Conservation (phyloP, 1,284 basidiomycete genomes). For the Cerrena zonata region DNA sequence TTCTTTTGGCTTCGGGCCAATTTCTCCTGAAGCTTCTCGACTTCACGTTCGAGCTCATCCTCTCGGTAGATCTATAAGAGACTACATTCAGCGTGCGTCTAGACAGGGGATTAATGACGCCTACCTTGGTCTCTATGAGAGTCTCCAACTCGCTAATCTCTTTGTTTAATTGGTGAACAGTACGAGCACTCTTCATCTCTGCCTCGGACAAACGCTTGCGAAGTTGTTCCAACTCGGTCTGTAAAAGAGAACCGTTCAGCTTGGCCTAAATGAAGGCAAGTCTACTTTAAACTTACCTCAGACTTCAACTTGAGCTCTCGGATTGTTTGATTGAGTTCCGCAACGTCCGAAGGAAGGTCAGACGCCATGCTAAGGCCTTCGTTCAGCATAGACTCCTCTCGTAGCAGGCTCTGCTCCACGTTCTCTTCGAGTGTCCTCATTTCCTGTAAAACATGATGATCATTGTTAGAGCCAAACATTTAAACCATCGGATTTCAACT, state of each 20-base stretch:
- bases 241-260: not conserved
- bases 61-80: conserved; percentile 76
- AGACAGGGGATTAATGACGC: conserved; percentile 9
- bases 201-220: conserved; percentile 62
- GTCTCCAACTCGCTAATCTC: conserved; percentile 87
- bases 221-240: conserved; percentile 66
- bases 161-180: conserved; percentile 78
- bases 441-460: conserved; percentile 39
- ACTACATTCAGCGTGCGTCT: not conserved
- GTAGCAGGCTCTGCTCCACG: conserved; percentile 56
- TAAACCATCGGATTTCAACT: conserved; percentile 8
- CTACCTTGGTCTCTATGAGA: conserved; percentile 82
- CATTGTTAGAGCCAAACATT: not conserved
- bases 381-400: conserved; percentile 44
- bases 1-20: conserved; percentile 54
- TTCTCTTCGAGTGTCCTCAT: conserved; percentile 70
- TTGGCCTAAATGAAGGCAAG: conserved; percentile 1
- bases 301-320: conserved; percentile 48
- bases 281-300: conserved; percentile 38
- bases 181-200: conserved; percentile 68
- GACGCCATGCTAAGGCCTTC: conserved; percentile 24
- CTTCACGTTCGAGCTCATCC: conserved; percentile 85
- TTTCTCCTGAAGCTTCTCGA: conserved; percentile 71
- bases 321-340: conserved; percentile 36
- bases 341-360: conserved; percentile 27